Base-by-base conservation (phyloP, 257 asterid species). In the Solanum commersonii region DNA sequence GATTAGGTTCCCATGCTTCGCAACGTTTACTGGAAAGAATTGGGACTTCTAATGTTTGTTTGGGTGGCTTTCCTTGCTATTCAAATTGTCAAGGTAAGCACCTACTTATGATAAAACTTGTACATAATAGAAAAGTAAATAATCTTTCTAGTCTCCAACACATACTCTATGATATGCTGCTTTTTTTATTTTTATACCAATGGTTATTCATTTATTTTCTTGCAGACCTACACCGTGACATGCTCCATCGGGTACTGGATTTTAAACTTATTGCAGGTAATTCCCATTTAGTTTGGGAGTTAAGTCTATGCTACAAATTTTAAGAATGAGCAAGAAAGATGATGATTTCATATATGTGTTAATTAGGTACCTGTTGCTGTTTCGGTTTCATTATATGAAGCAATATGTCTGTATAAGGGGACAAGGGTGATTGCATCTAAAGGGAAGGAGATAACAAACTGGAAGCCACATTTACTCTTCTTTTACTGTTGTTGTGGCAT, bases 1-100 rank as follows among this genome's bases (percentile, higher is more conserved):
- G 31, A 35, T 11, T 83, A 91, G 93, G 90, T 91, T 42, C 56
- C 91, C 20, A 78, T 91, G 76, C 44, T 89, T 73, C 40, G 85
- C 83, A 91, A 89, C 84, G 82, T 91, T 76, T 86, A 88, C 87
- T 86, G 93, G 93, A 91, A 89, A 86, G 93, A 91, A 90, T 27
- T 89, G 49, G 87, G 88, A 44, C 78, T 91, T 37, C 85, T 91
- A 27, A 25, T 89, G 81, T 91, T 85, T 25, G 93, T 91, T 34
- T 91, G 93, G 93, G 72, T 91, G 16, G 90, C 90, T 46, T 91
- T 91, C 88, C 90, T 91, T 8, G 89, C 79, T 83, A 84, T 91
- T 74, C 93, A 91, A 81, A 40, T 91, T 38, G 31, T 91, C 3
- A 91, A 91, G 93, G 93, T 89, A 87, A 76, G 15, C 25, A 65